phyloP scores from a whole-genome alignment of 2,329 filamentous ascomycete species.

The Mycosphaerella arachidis region DNA sequence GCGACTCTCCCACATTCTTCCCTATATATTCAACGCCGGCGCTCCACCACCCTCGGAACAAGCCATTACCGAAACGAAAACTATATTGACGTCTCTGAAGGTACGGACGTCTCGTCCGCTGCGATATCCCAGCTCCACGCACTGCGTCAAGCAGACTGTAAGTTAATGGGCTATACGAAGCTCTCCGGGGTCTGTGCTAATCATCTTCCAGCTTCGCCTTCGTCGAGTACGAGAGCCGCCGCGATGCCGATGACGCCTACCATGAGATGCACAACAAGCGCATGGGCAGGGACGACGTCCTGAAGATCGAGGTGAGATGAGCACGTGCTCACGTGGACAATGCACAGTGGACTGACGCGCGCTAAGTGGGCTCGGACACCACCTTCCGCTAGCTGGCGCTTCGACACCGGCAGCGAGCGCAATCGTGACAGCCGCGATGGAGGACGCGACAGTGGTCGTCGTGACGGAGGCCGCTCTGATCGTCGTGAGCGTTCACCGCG shows the following conservation, averaged over 20 bases:
- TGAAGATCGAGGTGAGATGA: conserved; percentile 90
- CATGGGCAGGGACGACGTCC: conserved; percentile 85
- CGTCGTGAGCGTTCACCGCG: conserved; percentile 68
- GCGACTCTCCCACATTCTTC: not conserved
- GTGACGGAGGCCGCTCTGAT: conserved; percentile 55
- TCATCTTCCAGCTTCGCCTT: conserved; percentile 74
- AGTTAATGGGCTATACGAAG: conserved; percentile 43
- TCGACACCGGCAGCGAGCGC: conserved; percentile 80
- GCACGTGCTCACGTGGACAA: not conserved
- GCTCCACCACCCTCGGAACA: conserved; percentile 1
- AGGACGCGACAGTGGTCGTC: conserved; percentile 55
- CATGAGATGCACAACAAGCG: conserved; percentile 99
- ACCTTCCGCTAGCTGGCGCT: conserved; percentile 96
- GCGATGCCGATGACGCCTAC: conserved; percentile 97
- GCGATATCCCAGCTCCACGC: conserved; percentile 93
- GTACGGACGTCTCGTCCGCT: conserved; percentile 95
- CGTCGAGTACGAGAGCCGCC: conserved; percentile 97
- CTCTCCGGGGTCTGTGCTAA: conserved; percentile 27
- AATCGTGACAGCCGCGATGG: conserved; percentile 53
- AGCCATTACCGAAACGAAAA: not conserved
- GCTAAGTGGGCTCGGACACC: conserved; percentile 95
- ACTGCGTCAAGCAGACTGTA: conserved; percentile 93
- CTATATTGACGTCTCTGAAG: conserved; percentile 53
- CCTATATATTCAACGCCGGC: not conserved
- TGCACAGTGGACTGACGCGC: conserved; percentile 17